phyloP scores from a whole-genome alignment of 2,329 filamentous ascomycete genomes.

The Colletotrichum agaves region DNA sequence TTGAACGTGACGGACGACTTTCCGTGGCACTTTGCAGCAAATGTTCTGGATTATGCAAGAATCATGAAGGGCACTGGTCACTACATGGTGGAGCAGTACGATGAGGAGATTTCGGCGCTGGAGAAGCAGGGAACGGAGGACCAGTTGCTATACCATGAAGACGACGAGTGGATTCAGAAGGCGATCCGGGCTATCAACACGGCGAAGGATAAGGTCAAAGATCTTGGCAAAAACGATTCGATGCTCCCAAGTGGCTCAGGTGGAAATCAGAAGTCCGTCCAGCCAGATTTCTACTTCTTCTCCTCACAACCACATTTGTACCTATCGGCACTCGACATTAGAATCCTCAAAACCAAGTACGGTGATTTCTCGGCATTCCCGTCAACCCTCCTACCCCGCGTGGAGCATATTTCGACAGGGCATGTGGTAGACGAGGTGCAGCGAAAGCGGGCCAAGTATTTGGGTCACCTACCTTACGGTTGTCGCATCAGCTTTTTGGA shows the following conservation, averaged over 20 bases:
- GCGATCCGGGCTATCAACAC: conserved; percentile 80
- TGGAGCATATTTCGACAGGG: conserved; percentile 89
- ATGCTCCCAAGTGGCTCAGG: conserved; percentile 34
- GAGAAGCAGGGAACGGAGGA: conserved; percentile 85
- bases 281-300: conserved; percentile 83
- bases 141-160: conserved; percentile 89
- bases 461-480: conserved; percentile 87
- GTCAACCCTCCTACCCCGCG: conserved; percentile 83
- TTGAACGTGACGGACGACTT: conserved; percentile 78
- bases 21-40: conserved; percentile 94
- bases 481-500: conserved; percentile 92
- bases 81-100: conserved; percentile 86
- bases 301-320: conserved; percentile 89
- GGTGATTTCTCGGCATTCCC: conserved; percentile 85
- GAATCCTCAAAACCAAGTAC: conserved; percentile 90
- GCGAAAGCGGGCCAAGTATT: conserved; percentile 85
- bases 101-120: conserved; percentile 81
- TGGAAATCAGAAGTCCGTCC: conserved; percentile 26
- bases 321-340: conserved; percentile 88
- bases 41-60: conserved; percentile 92
- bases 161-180: conserved; percentile 91
- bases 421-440: conserved; percentile 88
- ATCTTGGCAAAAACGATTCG: conserved; percentile 50
- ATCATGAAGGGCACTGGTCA: conserved; percentile 94
- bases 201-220: conserved; percentile 77